These are phyloP conservation scores for Penicillium sp. DNA, from an alignment of 2,329 filamentous ascomycete genomes.

Conservation along the genomic window DNA sequence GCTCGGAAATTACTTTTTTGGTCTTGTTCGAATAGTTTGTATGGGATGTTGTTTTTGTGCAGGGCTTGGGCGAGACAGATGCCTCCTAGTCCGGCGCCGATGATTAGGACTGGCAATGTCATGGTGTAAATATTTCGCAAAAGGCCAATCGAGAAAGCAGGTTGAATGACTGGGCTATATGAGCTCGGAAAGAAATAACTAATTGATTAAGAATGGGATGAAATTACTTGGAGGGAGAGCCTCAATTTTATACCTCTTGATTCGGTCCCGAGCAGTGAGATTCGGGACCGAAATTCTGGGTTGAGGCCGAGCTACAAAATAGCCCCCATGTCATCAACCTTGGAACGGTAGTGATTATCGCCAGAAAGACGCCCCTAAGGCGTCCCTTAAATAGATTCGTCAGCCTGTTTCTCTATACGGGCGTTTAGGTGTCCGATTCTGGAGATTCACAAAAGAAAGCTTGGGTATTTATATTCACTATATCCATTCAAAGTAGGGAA, in stretches of 20 bases:
- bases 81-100: slow-evolving; percentile 38
- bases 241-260: not conserved
- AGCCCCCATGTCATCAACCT: not conserved
- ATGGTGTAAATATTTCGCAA: not conserved
- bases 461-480: not conserved
- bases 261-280: slow-evolving; percentile 3
- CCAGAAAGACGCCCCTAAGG: no score
- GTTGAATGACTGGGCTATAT: not conserved
- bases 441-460: not conserved
- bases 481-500: not conserved
- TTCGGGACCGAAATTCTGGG: slow-evolving; percentile 17
- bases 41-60: slow-evolving; percentile 33
- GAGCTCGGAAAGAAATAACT: not conserved
- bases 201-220: not conserved
- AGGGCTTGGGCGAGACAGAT: slow-evolving; percentile 39
- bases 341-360: not conserved
- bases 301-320: not conserved
- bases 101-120: slow-evolving; percentile 31
- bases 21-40: slow-evolving; percentile 39
- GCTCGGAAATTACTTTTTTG: slow-evolving; percentile 27
- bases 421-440: not conserved
- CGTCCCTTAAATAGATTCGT: not conserved
- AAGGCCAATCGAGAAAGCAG: not conserved
- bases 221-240: not conserved
- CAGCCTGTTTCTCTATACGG: not conserved